Evolutionary conservation across 2,329 filamentous ascomycete species (phyloP).

Genomic region (Phyllosticta citriasiana): DNA sequence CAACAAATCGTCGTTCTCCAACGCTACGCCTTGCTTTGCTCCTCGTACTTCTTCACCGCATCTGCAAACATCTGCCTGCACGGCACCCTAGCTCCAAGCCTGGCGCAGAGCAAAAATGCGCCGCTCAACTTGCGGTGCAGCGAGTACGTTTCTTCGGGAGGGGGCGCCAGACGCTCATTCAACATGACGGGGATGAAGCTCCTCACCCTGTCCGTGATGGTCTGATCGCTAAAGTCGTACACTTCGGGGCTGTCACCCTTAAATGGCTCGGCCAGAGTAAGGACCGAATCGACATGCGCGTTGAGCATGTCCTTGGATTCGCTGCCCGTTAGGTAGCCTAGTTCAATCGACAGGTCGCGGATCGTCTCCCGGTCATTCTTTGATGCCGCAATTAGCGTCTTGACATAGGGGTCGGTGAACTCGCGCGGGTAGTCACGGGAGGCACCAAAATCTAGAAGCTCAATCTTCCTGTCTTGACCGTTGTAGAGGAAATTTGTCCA

Average conservation of each 20-base stretch:
- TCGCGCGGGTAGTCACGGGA: conserved; percentile 71
- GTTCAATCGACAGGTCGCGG: conserved; percentile 56
- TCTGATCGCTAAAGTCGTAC: conserved; percentile 91
- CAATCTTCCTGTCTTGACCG: conserved; percentile 57
- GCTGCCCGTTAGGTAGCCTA: conserved; percentile 87
- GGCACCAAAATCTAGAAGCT: conserved; percentile 92
- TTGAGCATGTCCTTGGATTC: conserved; percentile 81
- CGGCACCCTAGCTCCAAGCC: conserved; percentile 69
- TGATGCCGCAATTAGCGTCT: conserved; percentile 70
- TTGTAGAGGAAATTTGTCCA: conserved; percentile 99
- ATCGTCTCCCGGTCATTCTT: conserved; percentile 55
- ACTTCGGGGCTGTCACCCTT: conserved; percentile 60
- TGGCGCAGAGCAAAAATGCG: conserved; percentile 84
- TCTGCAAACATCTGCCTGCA: conserved; percentile 72
- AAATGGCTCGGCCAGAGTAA: conserved; percentile 91
- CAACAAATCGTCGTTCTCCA: neutral
- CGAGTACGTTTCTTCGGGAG: conserved; percentile 95
- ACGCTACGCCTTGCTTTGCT: neutral
- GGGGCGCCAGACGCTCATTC: conserved; percentile 74
- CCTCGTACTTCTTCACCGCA: conserved; percentile 32
- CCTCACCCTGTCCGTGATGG: conserved; percentile 89
- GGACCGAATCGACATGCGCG: conserved; percentile 77
- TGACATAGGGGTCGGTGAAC: conserved; percentile 74
- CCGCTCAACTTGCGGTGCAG: conserved; percentile 91
- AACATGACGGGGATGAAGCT: conserved; percentile 88